Evolutionary conservation across 495 filamentous ascomycete genomes (phyloP), one percentile per base, ranked within the genome.

Genomic region (Lineolata rhizophorae): DNA sequence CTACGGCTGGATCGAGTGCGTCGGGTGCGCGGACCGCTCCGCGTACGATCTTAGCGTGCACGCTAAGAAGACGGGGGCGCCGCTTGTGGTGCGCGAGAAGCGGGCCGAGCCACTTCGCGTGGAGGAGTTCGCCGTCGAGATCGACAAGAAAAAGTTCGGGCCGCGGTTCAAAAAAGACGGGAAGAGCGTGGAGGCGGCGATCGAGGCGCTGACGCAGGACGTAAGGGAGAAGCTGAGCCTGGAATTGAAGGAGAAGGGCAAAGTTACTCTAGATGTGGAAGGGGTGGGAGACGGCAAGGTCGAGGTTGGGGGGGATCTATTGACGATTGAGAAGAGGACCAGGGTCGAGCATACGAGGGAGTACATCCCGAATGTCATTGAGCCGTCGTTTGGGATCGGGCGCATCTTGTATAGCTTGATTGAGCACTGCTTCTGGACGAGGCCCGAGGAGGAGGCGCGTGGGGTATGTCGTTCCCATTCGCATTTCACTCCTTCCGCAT

Each of bases 1-100:
- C 43, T 70, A 75, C 46, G 78, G 78, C 50, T 85, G 78, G 78
- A 73, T 83, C 31, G 78, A 85, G 57, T 83, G 77, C 47, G 76
- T 83, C 32, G 78, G 78, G 38, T 83, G 78, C 49, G 78, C 78
- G 30, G 78, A 85, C 50, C 62, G 78, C 34, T 80, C 73, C 43
- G 77, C 76, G 13, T 83, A 77, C 45, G 77, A 85, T 48, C 46
- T 85, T 46, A 65, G 67, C 3, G 76, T 82, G 5, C 78, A 83
- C 52, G 62, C 71, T 54, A 76, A 80, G 53, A 72, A 71, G 56
- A 85, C 78, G n/a, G 74, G 72, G 32, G 64, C 64, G n/a, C 66
- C 72, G 8, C 60, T 85, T 6, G 57, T 74, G 21, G 78, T 82
- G 19, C 60, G 76, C 25, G 65, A 77, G 50, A 60, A 67, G 30